phyloP scores from a whole-genome alignment of 257 asterid species.

The Fraxinus cuspidata region DNA sequence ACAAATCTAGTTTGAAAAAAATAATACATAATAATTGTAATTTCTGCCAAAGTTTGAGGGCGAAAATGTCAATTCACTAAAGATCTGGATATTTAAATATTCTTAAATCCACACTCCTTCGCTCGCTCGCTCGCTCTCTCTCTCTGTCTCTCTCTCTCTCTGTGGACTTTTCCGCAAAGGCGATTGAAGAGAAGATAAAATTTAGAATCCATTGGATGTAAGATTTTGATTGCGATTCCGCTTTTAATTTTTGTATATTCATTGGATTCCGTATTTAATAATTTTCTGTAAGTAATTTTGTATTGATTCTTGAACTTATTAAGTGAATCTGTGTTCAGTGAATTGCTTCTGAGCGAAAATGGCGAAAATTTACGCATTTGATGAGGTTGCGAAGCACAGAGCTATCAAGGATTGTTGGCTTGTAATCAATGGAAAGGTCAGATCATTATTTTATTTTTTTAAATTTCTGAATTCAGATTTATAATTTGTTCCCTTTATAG shows the following conservation, averaged over 20 bases:
- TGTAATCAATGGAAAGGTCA: slow-evolving; percentile 76
- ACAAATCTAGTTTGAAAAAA: too few relatives aligned
- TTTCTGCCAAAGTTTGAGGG: background rate
- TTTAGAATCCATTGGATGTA: background rate
- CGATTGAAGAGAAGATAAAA: background rate
- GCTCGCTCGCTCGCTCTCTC: too few relatives aligned
- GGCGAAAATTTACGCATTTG: slow-evolving; percentile 59
- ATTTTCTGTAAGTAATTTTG: background rate
- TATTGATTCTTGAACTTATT: background rate
- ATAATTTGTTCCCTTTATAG: background rate
- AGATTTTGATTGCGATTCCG: background rate
- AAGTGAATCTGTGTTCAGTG: background rate
- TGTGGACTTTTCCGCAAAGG: too few relatives aligned
- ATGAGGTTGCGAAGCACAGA: slow-evolving; percentile 80
- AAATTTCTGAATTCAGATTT: background rate
- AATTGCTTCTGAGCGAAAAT: slow-evolving; percentile 28
- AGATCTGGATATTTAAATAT: background rate
- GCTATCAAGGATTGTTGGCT: slow-evolving; percentile 87
- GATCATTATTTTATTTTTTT: slow-evolving; percentile 18
- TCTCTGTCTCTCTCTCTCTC: background rate
- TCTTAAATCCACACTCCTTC: background rate
- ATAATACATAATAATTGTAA: background rate
- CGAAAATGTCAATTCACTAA: background rate
- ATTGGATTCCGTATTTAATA: background rate
- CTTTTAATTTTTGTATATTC: background rate